Base-by-base conservation (phyloP, 2,329 filamentous ascomycete species). In the Huntiella omanensis region DNA sequence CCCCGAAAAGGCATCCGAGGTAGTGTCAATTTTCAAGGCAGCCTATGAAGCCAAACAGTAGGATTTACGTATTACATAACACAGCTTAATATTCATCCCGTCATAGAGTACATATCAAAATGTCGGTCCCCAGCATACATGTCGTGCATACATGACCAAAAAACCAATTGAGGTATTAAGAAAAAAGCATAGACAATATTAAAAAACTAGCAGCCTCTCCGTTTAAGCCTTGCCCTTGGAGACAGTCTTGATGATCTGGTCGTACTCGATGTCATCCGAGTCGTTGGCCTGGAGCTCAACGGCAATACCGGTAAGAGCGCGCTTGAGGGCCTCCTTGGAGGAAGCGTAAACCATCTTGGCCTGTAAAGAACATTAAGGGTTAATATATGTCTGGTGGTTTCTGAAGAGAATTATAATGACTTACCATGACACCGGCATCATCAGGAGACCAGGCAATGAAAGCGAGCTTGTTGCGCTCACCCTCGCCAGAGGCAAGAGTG, bases 301-400 rank as follows among this genome's bases (percentile, higher is more conserved):
- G 51, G 79, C 80, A 55, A 88, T 67, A 53, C 82, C 83, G 59
- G 75, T 82, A 53, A 91, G 73, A 43, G 80, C 64, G 63, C 79
- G 78, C 74, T 86, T 88, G 55, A 91, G 73, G 50, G 81, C 80
- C 57, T 87, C 81, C 70, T 88, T 91, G 64, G 83, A 91, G 45
- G 83, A 83, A 56, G 83, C 81, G 71, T 88, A 91, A 63, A 86
- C 73, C 83, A 91, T 91, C 72, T 86, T 86, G 64, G 80, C 72
- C 83, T 86, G 54, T 49, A 40, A 33, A n/a, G 17, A 41, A 32
- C 5, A 32, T 32, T n/a, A 4, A 8, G 28, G 33, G 34, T 45
- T 32, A 45, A 33, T 16, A 38, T 45, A 3, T 4, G 28, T 8
- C 5, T 36, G 34, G 34, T 36, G 15, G 22, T n/a, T 2, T n/a